These are phyloP conservation scores for Kuraishia cidri DNA, from an alignment of 805 yeast genomes.

Conservation along the genomic window DNA sequence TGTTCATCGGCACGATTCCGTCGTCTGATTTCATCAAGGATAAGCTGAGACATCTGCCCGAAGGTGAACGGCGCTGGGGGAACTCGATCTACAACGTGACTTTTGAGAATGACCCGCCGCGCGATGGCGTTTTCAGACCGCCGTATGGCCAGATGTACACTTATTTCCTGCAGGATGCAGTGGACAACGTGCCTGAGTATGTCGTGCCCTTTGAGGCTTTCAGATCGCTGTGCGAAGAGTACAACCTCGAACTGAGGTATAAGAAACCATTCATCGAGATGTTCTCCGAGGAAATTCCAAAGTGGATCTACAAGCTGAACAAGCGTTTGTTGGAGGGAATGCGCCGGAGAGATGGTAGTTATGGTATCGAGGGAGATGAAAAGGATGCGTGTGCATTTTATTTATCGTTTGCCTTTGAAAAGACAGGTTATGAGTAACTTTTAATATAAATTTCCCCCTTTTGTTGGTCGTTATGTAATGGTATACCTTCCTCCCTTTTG, in stretches of 20 bases:
- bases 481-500: conserved; percentile 4
- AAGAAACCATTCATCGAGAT: conserved; percentile 75
- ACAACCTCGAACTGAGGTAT: conserved; percentile 61
- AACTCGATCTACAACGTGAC: conserved; percentile 75
- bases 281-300: conserved; percentile 72
- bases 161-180: conserved; percentile 84
- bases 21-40: conserved; percentile 76
- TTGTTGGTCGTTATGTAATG: conserved; percentile 1
- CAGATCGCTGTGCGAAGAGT: conserved; percentile 76
- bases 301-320: conserved; percentile 46
- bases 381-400: conserved; percentile 84
- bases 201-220: conserved; percentile 91
- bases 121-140: conserved; percentile 59
- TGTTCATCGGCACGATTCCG: conserved; percentile 91
- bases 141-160: conserved; percentile 81
- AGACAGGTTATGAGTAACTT: conserved; percentile 11
- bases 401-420: conserved; percentile 75
- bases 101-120: conserved; percentile 74
- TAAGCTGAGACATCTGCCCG: conserved; percentile 43
- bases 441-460: not conserved
- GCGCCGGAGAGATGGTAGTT: conserved; percentile 67
- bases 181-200: conserved; percentile 93
- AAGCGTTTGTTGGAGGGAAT: conserved; percentile 62
- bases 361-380: conserved; percentile 85
- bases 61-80: conserved; percentile 66